phyloP scores from a whole-genome alignment of 345 rosid genomes.

The Eucalyptus curtisii region DNA sequence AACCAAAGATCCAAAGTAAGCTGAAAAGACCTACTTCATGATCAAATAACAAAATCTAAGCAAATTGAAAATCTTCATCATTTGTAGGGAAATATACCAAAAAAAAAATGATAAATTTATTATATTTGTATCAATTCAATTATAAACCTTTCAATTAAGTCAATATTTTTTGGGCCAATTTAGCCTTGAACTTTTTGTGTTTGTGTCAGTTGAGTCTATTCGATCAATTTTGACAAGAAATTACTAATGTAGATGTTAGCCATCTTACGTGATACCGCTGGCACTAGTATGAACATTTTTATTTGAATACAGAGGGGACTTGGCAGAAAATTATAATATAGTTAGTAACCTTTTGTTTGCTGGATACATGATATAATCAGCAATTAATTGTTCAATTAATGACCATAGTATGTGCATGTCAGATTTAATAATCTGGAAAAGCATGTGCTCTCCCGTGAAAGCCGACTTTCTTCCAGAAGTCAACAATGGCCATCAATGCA shows the following conservation, averaged over 20 bases:
- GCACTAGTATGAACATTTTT: too few species aligned
- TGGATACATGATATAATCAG: neutral
- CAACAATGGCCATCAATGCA: neutral
- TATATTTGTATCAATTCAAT: fast-evolving
- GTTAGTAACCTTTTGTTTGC: too few species aligned
- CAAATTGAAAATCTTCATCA: too few species aligned
- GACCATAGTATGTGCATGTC: neutral
- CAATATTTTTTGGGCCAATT: too few species aligned
- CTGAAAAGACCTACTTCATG: neutral
- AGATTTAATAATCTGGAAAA: neutral
- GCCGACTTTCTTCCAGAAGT: neutral
- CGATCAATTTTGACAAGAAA: too few species aligned
- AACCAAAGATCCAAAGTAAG: neutral
- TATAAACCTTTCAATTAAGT: too few species aligned
- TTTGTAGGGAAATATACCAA: too few species aligned
- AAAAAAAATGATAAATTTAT: too few species aligned
- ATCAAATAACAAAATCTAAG: too few species aligned
- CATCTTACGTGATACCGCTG: fast-evolving
- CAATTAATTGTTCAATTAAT: neutral
- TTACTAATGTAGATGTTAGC: too few species aligned
- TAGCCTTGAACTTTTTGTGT: too few species aligned
- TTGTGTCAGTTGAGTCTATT: fast-evolving
- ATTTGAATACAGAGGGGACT: too few species aligned
- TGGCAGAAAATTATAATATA: neutral
- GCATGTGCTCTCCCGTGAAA: neutral